A percentile compares a stretch with the other conserved stretches of the same genome.
Conservation (phyloP, 2,329 filamentous ascomycete species). For the Fusarium setosum region DNA sequence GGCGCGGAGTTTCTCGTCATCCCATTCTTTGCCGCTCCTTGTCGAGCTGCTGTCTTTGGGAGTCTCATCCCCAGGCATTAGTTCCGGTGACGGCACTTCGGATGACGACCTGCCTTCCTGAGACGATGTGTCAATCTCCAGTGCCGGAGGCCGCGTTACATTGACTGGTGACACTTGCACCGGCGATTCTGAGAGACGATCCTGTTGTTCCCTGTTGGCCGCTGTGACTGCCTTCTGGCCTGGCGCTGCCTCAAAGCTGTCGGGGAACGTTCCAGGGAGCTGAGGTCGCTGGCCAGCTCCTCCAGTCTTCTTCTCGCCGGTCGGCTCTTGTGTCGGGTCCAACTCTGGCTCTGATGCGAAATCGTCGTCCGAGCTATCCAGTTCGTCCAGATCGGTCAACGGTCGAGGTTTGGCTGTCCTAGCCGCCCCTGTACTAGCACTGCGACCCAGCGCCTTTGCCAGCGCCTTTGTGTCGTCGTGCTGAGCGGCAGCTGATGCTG, state of each 20-base stretch:
- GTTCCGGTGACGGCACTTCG: constrained; percentile 73
- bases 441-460: constrained; percentile 39
- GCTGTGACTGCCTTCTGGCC: constrained; percentile 49
- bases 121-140: constrained; percentile 78
- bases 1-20: constrained; percentile 83
- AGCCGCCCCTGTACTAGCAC: constrained; percentile 53
- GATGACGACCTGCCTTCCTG: constrained; percentile 73
- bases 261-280: constrained; percentile 54
- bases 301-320: constrained; percentile 30
- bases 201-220: constrained; percentile 45
- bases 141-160: constrained; percentile 68
- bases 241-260: constrained; percentile 51
- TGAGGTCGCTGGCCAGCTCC: constrained; percentile 46
- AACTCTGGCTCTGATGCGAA: constrained; percentile 43
- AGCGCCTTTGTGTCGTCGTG: constrained; percentile 51
- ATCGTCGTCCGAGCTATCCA: constrained; percentile 68
- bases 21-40: constrained; percentile 69
- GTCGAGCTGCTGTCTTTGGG: constrained; percentile 51
- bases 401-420: constrained; percentile 64
- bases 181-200: constrained; percentile 75
- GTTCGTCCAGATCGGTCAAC: constrained; percentile 76
- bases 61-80: constrained; percentile 59
- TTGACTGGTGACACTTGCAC: constrained; percentile 62
- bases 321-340: constrained; percentile 27
- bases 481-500: constrained; percentile 48